Percentiles rank a stretch among this genome's conserved stretches.
Evolutionary conservation across 345 rosid genomes (phyloP).

Genomic region (Reutealis trisperma): DNA sequence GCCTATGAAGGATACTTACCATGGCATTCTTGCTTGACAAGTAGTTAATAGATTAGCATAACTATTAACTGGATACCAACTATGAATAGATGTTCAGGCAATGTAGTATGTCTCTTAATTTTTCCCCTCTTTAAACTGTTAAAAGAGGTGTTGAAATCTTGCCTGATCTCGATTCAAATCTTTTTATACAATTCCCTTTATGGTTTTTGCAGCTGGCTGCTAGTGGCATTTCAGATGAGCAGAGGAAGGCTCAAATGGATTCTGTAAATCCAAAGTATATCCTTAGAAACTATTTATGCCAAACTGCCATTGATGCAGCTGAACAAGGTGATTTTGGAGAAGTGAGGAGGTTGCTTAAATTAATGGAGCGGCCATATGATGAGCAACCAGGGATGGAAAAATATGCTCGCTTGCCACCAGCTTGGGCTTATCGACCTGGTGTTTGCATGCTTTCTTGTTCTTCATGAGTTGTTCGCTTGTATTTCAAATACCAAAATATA

Average conservation of each 20-base stretch:
- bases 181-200: neutral
- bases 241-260: slow-evolving; percentile 80
- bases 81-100: neutral
- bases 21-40: neutral
- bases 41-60: too few species aligned
- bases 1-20: neutral
- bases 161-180: neutral
- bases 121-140: neutral
- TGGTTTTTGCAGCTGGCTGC: slow-evolving; percentile 52
- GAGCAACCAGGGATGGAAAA: slow-evolving; percentile 98
- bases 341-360: slow-evolving; percentile 71
- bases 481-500: neutral
- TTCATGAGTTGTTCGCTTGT: slow-evolving; percentile 44
- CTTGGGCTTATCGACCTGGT: slow-evolving; percentile 98
- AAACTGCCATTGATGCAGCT: slow-evolving; percentile 89
- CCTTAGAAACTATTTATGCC: slow-evolving; percentile 91
- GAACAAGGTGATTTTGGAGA: slow-evolving; percentile 82
- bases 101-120: neutral
- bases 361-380: slow-evolving; percentile 76
- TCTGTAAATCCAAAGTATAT: slow-evolving; percentile 86
- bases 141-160: neutral
- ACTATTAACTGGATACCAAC: neutral
- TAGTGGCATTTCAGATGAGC: slow-evolving; percentile 68
- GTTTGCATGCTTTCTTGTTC: slow-evolving; percentile 98
- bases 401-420: slow-evolving; percentile 93